Evolutionary conservation across 495 filamentous ascomycete species (phyloP), one percentile per base, ranked within the genome.

Genomic region (Amorphotheca resinae): DNA sequence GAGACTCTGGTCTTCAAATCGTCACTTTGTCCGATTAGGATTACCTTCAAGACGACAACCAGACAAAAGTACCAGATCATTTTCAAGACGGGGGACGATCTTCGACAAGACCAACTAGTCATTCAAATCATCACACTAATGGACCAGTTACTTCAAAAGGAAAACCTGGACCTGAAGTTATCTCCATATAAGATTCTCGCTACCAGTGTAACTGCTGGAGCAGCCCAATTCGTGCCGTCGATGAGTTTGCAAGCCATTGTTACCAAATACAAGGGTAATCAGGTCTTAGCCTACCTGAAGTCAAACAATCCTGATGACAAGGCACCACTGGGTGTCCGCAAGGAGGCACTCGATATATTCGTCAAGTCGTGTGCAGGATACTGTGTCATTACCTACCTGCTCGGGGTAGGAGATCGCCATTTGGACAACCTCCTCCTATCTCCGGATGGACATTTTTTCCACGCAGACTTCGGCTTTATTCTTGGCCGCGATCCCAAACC

Each of bases 41-140:
- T 96, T n/a, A 82, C 82, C 23, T 93, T 96, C 64, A 87, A 82
- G 57, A 93, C 87, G 0, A 67, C 72, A 1, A 72, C 77, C 4
- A 82, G 82, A 3, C 66, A 68, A 30, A 81, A 80, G 46, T 96
- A 96, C 59, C 81, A 87, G 14, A 79, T 99, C 39, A 77, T 95
- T 34, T 96, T 96, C 73, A 99, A 99, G 61, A 87, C 87, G 2
- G 91, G 91, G 31, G 91, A 99, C 55, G 91, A 99, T 56, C 72
- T 99, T 30, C 83, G 91, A 0, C 91, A 99, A 62, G 91, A 99
- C 53, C 91, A 99, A 60, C 75, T 99, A 0, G 87, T 96, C 35
- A 93, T 99, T 48, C 91, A 99, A 49, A 95, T 96, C 53, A 93
- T 99, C 59, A 93, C 82, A 1, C 72, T 99, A 36, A 99, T 99